Base-by-base conservation (phyloP, 1,139 yeast genomes). In the Debaryomyces sp. region DNA sequence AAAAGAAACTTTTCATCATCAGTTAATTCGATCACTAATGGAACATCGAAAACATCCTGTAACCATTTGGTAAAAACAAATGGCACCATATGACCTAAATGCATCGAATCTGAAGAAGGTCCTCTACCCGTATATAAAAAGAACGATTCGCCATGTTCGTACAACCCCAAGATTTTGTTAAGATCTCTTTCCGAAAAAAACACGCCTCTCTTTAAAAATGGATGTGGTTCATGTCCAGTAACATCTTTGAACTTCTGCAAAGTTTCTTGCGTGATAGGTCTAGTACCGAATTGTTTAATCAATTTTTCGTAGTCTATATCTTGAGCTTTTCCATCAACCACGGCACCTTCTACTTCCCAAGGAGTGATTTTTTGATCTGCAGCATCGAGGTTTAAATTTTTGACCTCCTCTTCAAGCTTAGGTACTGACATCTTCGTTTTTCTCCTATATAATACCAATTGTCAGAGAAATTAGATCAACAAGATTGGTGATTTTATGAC, bases 261-360 rank as follows among this genome's bases (percentile, higher is more conserved):
- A 2, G 92, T 84, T 54, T 88, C 97, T 35, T 77, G 71, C 13
- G 84, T 77, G 59, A 94, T 85, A 45, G 78, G 76, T 54, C 76
- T 84, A 43, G 99, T 92, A 55, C 99, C 99, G 62, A 94, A 94
- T 66, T 89, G 90, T 55, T 77, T 75, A 58, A 90, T 87, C 58
- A 94, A 78, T 70, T 89, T 89, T 53, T 88, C 94, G 68, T 94
- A 94, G 71, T 94, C 97, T 56, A 94, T 92, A 30, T 85, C 92
- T 65, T 87, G 91, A 18, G 88, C 82, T 62, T 87, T 77, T 43
- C 99, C 99, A 61, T 91, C 96, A 45, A 89, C 96, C 42, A 92
- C 96, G 4, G 98, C 99, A 52, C 99, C 99, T 70, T 89, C 97
- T 24, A 95, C 99, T 66, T 94, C 98, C 98, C 99, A 94, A 42